Conservation (phyloP, 805 yeast genomes). For the Metschnikowia rubicola region DNA sequence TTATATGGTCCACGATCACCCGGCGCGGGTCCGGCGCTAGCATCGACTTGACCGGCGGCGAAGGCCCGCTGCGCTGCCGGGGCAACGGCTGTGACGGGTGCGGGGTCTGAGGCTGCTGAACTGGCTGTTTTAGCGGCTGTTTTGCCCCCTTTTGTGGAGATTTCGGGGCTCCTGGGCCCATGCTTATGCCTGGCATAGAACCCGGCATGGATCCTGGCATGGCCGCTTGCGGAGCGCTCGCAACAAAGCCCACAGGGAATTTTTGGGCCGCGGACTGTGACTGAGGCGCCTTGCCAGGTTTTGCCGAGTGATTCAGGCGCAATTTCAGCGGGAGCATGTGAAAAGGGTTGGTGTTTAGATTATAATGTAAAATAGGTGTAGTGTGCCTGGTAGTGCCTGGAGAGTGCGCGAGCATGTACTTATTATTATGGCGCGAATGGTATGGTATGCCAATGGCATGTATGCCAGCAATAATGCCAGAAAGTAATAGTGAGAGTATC, state of each 20-base stretch:
- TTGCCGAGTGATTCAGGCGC: slow-evolving; percentile 7
- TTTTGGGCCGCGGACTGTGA: not conserved
- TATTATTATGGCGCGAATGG: no score
- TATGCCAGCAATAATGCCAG: no score
- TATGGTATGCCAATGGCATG: no score
- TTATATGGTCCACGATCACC: slow-evolving; percentile 29
- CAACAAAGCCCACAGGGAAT: not conserved
- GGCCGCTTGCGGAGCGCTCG: slow-evolving; percentile 1
- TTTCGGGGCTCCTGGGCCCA: not conserved
- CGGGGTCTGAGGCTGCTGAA: not conserved
- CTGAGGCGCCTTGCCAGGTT: not conserved
- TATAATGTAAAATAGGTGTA: no score
- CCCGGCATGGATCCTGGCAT: slow-evolving; percentile 4
- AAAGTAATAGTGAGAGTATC: no score
- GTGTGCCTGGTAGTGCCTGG: no score
- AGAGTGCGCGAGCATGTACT: no score
- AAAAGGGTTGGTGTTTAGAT: no score
- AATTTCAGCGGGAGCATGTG: slow-evolving; percentile 14
- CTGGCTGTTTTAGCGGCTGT: not conserved
- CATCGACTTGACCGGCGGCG: not conserved
- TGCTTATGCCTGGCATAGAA: not conserved
- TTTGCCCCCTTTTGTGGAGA: not conserved
- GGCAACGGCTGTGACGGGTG: slow-evolving; percentile 2
- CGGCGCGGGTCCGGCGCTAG: slow-evolving; percentile 17
- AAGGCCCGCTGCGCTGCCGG: slow-evolving; percentile 6